Evolutionary conservation across 352 stramenopile genomes (phyloP).

Genomic region (Pythium dissotocum): DNA sequence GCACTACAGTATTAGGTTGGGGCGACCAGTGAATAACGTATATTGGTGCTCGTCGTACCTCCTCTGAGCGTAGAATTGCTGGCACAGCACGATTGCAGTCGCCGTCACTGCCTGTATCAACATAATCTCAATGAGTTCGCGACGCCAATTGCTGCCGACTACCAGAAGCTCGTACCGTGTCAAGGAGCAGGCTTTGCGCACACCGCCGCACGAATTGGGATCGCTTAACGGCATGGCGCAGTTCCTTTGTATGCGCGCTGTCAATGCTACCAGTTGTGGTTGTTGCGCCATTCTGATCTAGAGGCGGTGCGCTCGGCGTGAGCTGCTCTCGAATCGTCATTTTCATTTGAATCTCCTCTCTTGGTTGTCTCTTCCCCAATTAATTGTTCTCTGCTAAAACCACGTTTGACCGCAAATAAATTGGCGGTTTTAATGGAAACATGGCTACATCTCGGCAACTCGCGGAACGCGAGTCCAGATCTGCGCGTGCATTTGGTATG

Average conservation of each 20-base stretch:
- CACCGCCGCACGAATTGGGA: slow-evolving; percentile 24
- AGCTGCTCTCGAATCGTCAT: neutral
- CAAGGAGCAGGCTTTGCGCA: slow-evolving; percentile 25
- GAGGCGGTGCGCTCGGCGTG: neutral
- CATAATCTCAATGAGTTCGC: neutral
- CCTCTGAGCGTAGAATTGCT: slow-evolving; percentile 25
- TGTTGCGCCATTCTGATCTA: neutral
- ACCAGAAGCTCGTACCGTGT: slow-evolving; percentile 17
- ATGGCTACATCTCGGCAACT: slow-evolving; percentile 26
- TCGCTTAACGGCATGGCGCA: slow-evolving; percentile 12
- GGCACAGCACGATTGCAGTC: slow-evolving; percentile 23
- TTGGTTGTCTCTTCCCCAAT: slow-evolving; percentile 3
- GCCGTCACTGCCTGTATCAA: slow-evolving; percentile 18
- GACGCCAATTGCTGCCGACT: too few relatives aligned
- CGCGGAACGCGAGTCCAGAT: slow-evolving; percentile 39
- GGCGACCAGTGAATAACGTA: neutral
- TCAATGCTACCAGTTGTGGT: neutral
- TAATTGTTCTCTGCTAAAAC: slow-evolving; percentile 14
- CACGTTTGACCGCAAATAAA: neutral
- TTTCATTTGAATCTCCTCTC: neutral
- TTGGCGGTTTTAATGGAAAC: slow-evolving; percentile 20
- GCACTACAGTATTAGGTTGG: neutral
- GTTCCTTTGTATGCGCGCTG: neutral
- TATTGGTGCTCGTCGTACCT: slow-evolving; percentile 6
- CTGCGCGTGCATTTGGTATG: slow-evolving; percentile 63